Base-by-base conservation (phyloP, 1,139 yeast genomes). In the Pneumocystis sp. region DNA sequence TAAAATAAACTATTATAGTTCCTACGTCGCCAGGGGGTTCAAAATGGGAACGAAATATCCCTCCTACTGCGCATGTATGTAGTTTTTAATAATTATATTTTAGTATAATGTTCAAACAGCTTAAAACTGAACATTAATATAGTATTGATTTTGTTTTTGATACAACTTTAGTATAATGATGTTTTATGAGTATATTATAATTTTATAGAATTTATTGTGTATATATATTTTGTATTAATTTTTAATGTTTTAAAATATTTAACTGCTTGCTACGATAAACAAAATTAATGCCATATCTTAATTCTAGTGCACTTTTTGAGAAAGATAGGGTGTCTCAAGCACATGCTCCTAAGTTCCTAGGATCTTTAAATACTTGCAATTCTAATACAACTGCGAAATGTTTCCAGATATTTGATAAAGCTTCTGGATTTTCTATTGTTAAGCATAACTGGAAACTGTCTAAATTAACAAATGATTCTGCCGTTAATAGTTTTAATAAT, bases 41-140 rank as follows among this genome's bases (percentile, higher is more conserved):
- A 42, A 59, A 59, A 31, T 59, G 61, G 61, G 61, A 59, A 42
- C 39, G 61, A 59, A 59, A 59, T 21, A 59, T 50, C 12, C 57
- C 31, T 25, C 57, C 57, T 50, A 25, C 57, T 12, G 57, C 57
- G 7, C 57, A 50, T 50, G 57, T 50, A 50, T 50, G 6, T 15
- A 50, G 25, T 50, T 29, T 25, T 50, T 19, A 25, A 50, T 10
- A 12, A 3, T 50, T 25, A 50, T 25, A 50, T 12, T 17, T 50
- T 19, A 21, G 17, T 50, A 15, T 50, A 50, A 21, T 50, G 25
- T 1, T 50, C 25, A 25, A 25, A 25, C 21, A 50, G 31, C 21
- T 50, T 50, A 50, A 50, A 50, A 21, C 21, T 50, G 57, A 25
- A 50, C 21, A 29, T 25, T 50, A 17, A 45, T 25, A 15, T 25